These are phyloP conservation scores for Calonectria hawksworthii DNA, from an alignment of 2,329 filamentous ascomycete genomes.

Conservation along the genomic window DNA sequence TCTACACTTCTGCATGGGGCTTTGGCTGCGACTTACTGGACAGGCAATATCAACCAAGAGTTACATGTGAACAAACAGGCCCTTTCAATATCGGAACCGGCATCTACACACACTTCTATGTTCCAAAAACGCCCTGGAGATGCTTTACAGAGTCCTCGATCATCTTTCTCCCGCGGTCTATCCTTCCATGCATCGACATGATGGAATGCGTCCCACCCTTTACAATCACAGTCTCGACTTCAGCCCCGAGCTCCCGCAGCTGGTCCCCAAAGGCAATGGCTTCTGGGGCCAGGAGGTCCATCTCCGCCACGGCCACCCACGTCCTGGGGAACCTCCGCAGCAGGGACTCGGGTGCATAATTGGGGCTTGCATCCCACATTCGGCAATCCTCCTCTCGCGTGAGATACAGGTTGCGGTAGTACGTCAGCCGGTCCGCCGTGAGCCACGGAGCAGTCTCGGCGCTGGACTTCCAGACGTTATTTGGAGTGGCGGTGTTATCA, in stretches of 20 bases:
- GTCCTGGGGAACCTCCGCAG: slow-evolving; percentile 47
- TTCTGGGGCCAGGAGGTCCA: slow-evolving; percentile 51
- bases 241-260: slow-evolving; percentile 38
- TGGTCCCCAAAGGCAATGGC: slow-evolving; percentile 46
- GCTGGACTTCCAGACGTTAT: slow-evolving; percentile 42
- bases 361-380: slow-evolving; percentile 51
- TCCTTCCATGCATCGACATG: slow-evolving; percentile 43
- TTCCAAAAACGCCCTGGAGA: slow-evolving; percentile 37
- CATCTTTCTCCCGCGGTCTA: slow-evolving; percentile 41
- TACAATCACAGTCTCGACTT: slow-evolving; percentile 35
- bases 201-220: slow-evolving; percentile 45
- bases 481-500: slow-evolving; percentile 50
- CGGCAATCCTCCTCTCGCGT: slow-evolving; percentile 38
- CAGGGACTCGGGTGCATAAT: slow-evolving; percentile 42
- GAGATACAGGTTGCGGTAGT: slow-evolving; percentile 54
- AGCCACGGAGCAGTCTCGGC: slow-evolving; percentile 50
- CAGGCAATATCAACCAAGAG: slow-evolving; percentile 11
- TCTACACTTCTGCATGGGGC: slow-evolving; percentile 28
- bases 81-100: background rate
- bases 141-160: slow-evolving; percentile 40
- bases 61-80: background rate
- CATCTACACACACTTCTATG: background rate
- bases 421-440: slow-evolving; percentile 50
- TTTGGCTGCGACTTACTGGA: slow-evolving; percentile 29
- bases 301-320: slow-evolving; percentile 50